Conservation (phyloP, 441 rosid species). For the Kokia cookei region DNA sequence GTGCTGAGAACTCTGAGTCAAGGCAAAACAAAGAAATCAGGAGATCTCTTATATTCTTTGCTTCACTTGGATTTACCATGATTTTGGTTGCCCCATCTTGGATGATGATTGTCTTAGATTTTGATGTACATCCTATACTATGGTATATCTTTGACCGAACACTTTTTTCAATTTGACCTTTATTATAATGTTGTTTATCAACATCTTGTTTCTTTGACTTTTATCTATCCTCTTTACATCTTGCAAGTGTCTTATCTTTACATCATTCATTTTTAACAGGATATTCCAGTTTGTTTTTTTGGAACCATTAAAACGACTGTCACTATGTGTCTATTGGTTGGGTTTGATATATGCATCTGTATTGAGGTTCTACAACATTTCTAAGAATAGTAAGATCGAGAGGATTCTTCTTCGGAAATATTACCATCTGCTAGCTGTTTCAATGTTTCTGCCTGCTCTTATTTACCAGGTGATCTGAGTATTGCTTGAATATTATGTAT, state of each 20-base stretch:
- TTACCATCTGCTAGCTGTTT: conserved; percentile 95
- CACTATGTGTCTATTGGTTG: conserved; percentile 79
- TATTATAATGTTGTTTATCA: background rate
- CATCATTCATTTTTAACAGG: conserved; percentile 37
- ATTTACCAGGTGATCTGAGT: conserved; percentile 72
- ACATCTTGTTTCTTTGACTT: background rate
- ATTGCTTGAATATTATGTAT: conserved; percentile 2
- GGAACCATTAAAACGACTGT: conserved; percentile 74
- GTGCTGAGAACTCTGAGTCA: conserved; percentile 18
- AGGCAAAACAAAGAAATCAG: conserved; percentile 31
- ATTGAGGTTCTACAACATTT: conserved; percentile 69
- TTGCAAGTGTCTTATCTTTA: conserved; percentile 11
- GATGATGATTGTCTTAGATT: conserved; percentile 80
- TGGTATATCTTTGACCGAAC: conserved; percentile 36
- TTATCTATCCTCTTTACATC: background rate
- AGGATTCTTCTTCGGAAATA: conserved; percentile 96
- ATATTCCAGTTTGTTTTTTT: conserved; percentile 65
- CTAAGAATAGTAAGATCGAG: conserved; percentile 81
- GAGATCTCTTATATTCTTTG: conserved; percentile 54
- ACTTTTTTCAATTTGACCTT: background rate
- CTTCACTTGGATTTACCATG: conserved; percentile 46
- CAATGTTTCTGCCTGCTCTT: conserved; percentile 93
- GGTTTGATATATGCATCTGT: conserved; percentile 64
- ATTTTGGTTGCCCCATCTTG: conserved; percentile 55
- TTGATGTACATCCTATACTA: conserved; percentile 67